Evolutionary conservation across 2,329 filamentous ascomycete species (phyloP), one percentile per base, ranked within the genome.

Genomic region (Exophiala phaeomuriformis): DNA sequence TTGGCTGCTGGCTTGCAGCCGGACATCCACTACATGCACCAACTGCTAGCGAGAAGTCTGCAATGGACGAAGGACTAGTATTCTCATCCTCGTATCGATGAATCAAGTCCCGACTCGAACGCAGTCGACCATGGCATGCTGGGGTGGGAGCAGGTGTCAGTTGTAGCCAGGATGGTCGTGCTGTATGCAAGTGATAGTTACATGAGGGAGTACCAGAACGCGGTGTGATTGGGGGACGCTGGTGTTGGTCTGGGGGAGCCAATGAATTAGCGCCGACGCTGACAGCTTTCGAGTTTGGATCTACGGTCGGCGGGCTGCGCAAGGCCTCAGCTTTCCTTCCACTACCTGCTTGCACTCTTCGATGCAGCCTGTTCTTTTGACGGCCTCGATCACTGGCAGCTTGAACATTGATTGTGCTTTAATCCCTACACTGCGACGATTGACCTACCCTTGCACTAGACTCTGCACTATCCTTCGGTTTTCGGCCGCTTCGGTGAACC

Each of bases 131-230:
- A 37, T 47, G 44, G 31, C 12, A 9, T 36, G 6, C 29, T 10
- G 5, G 31, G 27, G 39, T n/a, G 39, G 40, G 35, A 44, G 33
- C 27, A 12, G 19, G 41, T 51, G 31, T 39, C 28, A 12, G 32
- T 46, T 30, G 33, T n/a, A 45, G 46, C 49, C 49, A 12, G 41
- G 43, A 33, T 46, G 19, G 10, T 45, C 27, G 43, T 30, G 43
- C 39, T 41, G 48, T 53, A 59, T 59, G 53, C 57, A 36, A 50
- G 57, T 51, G 52, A 59, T 56, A 59, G 39, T 41, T 59, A 55
- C 53, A 59, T 52, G 49, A 48, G 41, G 48, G 47, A 46, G 49
- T 32, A 47, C 29, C 33, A 31, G 35, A 28, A 30, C 8, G 31
- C 3, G 27, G 32, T 12, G 28, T 43, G 52, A 52, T 52, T 49